Evolutionary conservation across 2,329 filamentous ascomycete genomes (phyloP).

Genomic region (Aspergillus quadricinctus): DNA sequence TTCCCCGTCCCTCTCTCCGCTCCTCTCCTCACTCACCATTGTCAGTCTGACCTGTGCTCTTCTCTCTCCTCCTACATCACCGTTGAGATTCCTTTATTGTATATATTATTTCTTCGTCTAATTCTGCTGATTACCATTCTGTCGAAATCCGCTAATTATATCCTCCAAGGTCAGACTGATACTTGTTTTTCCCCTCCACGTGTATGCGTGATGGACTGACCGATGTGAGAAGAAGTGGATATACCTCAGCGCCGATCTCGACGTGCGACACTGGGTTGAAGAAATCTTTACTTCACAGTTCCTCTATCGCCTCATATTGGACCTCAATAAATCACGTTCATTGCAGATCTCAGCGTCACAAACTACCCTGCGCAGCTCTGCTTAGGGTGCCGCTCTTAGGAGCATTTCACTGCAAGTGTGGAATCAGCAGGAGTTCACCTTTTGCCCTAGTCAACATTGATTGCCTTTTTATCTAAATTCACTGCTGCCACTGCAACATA

Average conservation of each 20-base stretch:
- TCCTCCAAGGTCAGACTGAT: background rate
- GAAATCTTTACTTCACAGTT: background rate
- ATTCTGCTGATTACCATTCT: background rate
- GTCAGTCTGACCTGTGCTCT: background rate
- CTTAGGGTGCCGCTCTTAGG: conserved; percentile 9
- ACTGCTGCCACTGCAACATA: background rate
- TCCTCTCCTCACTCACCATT: background rate
- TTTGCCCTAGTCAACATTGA: background rate
- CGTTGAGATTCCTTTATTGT: background rate
- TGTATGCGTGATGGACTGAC: background rate
- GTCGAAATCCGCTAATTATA: background rate
- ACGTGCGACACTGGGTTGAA: background rate
- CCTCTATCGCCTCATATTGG: background rate
- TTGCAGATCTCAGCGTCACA: background rate
- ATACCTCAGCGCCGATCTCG: background rate
- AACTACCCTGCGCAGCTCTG: conserved; percentile 9
- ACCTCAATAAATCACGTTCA: background rate
- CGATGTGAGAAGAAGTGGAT: background rate
- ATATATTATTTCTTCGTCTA: background rate
- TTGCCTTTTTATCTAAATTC: background rate
- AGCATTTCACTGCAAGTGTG: conserved; percentile 6
- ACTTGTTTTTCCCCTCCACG: background rate
- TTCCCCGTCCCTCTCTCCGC: background rate
- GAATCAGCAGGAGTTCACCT: conserved; percentile 3
- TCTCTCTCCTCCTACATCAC: background rate